phyloP scores from a whole-genome alignment of 805 yeast genomes.

The Barnettozyma botsteinii region DNA sequence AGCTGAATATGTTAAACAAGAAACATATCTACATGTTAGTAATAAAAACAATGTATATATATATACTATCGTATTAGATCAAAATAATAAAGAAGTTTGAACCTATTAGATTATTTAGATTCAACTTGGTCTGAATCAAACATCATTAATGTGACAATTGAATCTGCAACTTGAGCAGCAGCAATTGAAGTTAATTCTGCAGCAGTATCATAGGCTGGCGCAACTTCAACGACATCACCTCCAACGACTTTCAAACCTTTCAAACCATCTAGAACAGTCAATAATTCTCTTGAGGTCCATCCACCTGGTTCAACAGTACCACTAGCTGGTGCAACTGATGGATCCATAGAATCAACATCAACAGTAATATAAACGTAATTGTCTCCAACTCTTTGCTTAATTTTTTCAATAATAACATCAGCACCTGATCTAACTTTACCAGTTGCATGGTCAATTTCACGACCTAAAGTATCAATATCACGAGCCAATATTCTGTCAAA shows the following conservation, averaged over 20 bases:
- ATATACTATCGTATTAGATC: too few species aligned
- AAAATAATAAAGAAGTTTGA: too few species aligned
- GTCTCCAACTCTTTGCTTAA: slow-evolving; percentile 33
- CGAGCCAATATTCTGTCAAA: slow-evolving; percentile 41
- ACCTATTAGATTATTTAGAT: too few species aligned
- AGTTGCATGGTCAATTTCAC: slow-evolving; percentile 2
- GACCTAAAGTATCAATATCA: slow-evolving; percentile 33
- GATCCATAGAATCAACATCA: slow-evolving; percentile 48
- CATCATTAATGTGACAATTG: slow-evolving; percentile 37
- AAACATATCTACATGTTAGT: too few species aligned
- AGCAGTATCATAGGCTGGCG: slow-evolving; percentile 61
- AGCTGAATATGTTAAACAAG: too few species aligned
- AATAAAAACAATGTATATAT: too few species aligned
- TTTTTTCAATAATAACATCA: slow-evolving; percentile 30
- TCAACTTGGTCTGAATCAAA: slow-evolving; percentile 18
- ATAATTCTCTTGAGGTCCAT: slow-evolving; percentile 42
- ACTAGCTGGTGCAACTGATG: slow-evolving; percentile 47
- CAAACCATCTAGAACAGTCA: slow-evolving; percentile 37
- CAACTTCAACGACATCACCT: slow-evolving; percentile 48
- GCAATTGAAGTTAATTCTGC: slow-evolving; percentile 60
- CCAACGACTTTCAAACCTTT: slow-evolving; percentile 43
- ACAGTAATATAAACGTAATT: slow-evolving; percentile 42
- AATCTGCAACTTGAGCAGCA: slow-evolving; percentile 58
- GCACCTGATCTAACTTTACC: slow-evolving; percentile 29
- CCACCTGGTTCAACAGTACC: slow-evolving; percentile 53